Conservation (phyloP, 805 yeast species). For the Priceomyces carsonii region DNA sequence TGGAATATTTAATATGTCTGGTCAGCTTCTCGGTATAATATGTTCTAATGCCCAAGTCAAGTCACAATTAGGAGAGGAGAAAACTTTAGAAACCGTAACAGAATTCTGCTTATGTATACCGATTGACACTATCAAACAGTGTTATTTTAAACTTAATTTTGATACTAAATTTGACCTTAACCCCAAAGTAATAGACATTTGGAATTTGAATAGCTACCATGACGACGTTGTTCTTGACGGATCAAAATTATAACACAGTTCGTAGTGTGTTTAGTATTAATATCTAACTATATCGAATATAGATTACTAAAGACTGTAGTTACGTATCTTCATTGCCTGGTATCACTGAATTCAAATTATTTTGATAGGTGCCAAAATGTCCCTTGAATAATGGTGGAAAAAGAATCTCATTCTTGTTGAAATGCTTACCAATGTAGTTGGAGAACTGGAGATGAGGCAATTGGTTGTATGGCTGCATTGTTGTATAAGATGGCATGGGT, state of each 20-base stretch:
- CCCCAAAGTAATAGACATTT: conserved; percentile 16
- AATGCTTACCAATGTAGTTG: conserved; percentile 1
- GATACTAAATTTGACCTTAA: conserved; percentile 9
- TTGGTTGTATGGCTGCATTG: conserved; percentile 4
- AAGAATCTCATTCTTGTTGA: background rate
- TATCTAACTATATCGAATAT: background rate
- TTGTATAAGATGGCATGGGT: conserved; percentile 4
- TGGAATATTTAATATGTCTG: conserved; percentile 28
- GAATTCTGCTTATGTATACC: conserved; percentile 35
- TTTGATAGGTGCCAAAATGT: background rate
- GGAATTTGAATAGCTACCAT: conserved; percentile 25
- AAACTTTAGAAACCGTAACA: conserved; percentile 29
- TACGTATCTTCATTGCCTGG: background rate
- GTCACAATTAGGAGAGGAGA: conserved; percentile 7
- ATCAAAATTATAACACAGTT: conserved; percentile 17
- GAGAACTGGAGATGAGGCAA: conserved; percentile 4
- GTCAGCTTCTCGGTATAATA: conserved; percentile 39
- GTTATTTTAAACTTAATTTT: conserved; percentile 14
- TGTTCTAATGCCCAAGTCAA: conserved; percentile 45
- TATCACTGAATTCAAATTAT: background rate
- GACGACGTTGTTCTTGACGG: conserved; percentile 18
- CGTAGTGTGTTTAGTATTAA: background rate
- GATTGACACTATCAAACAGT: conserved; percentile 26
- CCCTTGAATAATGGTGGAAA: conserved; percentile 3
- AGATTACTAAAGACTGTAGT: background rate